Base-by-base conservation (phyloP, 2,329 filamentous ascomycete genomes). In the Fusarium austroafricanum region DNA sequence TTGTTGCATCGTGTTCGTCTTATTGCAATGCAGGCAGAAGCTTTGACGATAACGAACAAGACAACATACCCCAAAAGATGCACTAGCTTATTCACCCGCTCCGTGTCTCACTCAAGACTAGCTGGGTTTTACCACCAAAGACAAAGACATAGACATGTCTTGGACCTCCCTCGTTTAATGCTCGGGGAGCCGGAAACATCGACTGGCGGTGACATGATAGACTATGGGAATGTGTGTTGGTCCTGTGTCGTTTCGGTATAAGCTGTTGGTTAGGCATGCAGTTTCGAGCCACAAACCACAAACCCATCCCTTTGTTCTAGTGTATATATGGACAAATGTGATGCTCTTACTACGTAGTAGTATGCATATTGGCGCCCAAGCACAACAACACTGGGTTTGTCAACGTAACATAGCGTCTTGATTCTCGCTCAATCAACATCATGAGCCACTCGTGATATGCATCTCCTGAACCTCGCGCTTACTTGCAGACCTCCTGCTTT, bases 81-180 rank as follows among this genome's bases (percentile, higher is more conserved):
- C 38, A 40, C 61, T 55, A 52, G 21, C 35, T 52, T 54, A 31
- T 46, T 38, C 65, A 51, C 55, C 65, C 66, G 66, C 47, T 54
- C 49, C 65, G 39, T 62, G 62, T 65, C 65, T 66, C 44, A 29
- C 65, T 66, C 44, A 29, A 45, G 28, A 31, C 42, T 65, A 63
- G 50, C 33, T 45, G 7, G 35, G 28, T 47, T 40, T 57, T 35
- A 10, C 31, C 47, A 10, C 31, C 47, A 49, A 45, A 44, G 43
- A 28, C 40, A 54, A 58, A 51, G 47, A 54, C 44, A 29, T 29
- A 14, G 26, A 26, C 26, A 44, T 65, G 65, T 68, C 55, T 68
- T 61, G 33, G 31, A 23, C 52, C 33, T 45, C 65, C 65, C 60
- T 69, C 50, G 43, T 40, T 40, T n/a, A 33, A n/a, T 68, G 38